Evolutionary conservation across 2,329 filamentous ascomycete species (phyloP).

Genomic region (Epichloe typhina): DNA sequence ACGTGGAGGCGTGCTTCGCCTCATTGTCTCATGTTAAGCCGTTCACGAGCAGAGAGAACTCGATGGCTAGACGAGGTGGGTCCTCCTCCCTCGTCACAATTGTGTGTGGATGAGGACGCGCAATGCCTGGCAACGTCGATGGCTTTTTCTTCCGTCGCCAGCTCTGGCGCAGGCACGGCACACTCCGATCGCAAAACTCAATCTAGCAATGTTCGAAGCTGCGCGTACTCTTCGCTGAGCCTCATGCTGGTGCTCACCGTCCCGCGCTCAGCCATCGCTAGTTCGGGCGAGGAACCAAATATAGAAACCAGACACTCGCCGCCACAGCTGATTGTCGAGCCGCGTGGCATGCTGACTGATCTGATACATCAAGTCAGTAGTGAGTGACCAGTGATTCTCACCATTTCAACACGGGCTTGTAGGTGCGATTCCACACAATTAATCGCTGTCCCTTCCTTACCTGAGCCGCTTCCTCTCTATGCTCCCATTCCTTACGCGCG

Average conservation of each 20-base stretch:
- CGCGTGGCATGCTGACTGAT: not conserved
- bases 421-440: too few relatives aligned
- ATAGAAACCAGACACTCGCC: not conserved
- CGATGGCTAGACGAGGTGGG: too few relatives aligned
- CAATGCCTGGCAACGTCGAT: not conserved
- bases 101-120: conserved; percentile 2
- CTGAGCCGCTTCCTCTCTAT: too few relatives aligned
- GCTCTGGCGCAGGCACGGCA: too few relatives aligned
- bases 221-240: too few relatives aligned
- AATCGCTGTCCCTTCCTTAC: too few relatives aligned
- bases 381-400: not conserved
- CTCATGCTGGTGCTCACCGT: not conserved
- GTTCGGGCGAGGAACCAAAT: conserved; percentile 3
- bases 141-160: too few relatives aligned
- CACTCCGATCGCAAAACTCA: too few relatives aligned
- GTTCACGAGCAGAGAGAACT: not conserved
- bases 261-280: conserved; percentile 4
- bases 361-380: not conserved
- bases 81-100: not conserved
- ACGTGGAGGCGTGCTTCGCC: not conserved
- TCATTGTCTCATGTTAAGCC: not conserved
- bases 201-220: too few relatives aligned
- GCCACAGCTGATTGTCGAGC: not conserved
- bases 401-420: too few relatives aligned
- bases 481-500: too few relatives aligned